These are phyloP conservation scores for Amanita molliuscula DNA, from an alignment of 768 basidiomycete species.

Conservation along the genomic window DNA sequence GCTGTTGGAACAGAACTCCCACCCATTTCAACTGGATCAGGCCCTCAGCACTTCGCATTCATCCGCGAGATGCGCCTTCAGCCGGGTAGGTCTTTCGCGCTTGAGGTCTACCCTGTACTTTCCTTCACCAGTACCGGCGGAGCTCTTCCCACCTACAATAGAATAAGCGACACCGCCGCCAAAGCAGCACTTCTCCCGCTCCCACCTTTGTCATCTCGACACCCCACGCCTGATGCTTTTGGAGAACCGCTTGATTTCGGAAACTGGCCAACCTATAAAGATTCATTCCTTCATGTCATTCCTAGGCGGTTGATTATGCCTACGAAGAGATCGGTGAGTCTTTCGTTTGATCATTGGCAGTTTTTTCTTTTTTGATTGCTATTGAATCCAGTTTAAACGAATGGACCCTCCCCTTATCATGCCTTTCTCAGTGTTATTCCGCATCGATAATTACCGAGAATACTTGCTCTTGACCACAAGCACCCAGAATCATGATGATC, in stretches of 20 bases:
- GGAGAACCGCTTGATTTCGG: background rate
- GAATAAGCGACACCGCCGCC: background rate
- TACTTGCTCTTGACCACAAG: background rate
- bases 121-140: background rate
- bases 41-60: constrained; percentile 2
- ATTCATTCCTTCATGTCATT: constrained; percentile 1
- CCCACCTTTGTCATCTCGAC: background rate
- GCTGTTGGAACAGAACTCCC: too few relatives aligned
- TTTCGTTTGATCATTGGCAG: background rate
- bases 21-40: background rate
- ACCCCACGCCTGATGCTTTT: constrained; percentile 1
- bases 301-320: background rate
- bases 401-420: background rate
- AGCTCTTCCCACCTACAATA: constrained; percentile 1
- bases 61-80: constrained; percentile 5
- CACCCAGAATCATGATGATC: background rate
- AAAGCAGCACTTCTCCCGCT: constrained; percentile 3
- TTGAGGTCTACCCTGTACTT: constrained; percentile 1
- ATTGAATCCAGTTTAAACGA: constrained; percentile 2
- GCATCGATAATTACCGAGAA: background rate
- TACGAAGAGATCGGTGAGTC: background rate
- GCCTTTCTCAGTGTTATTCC: background rate
- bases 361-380: background rate
- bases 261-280: background rate
- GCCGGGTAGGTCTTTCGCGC: background rate